Evolutionary conservation across 1,284 basidiomycete genomes (phyloP).

Genomic region (Schizophyllum amplum): DNA sequence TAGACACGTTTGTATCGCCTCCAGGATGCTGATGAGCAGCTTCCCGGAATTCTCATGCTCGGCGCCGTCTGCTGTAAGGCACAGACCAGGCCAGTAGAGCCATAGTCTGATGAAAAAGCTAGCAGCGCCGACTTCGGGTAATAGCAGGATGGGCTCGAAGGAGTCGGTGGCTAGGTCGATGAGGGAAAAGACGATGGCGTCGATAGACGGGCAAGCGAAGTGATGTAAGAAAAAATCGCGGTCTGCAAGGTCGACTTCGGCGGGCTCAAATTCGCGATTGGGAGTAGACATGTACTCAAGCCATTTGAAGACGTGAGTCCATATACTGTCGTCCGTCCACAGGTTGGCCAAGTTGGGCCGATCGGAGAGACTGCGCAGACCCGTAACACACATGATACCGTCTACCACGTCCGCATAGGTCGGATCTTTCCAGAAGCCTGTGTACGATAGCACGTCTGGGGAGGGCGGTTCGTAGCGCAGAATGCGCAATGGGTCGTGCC

Average conservation of each 20-base stretch:
- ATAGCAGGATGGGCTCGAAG: not conserved
- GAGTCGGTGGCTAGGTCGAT: not conserved
- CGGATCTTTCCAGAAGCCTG: not conserved
- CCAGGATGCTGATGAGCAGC: too few species aligned
- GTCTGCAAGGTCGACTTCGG: not conserved
- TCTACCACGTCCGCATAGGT: not conserved
- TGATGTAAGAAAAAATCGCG: not conserved
- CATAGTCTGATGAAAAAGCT: not conserved
- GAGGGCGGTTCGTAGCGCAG: not conserved
- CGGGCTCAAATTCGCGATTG: not conserved
- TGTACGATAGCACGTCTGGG: not conserved
- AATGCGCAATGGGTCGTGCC: not conserved
- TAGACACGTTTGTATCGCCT: too few species aligned
- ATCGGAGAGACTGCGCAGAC: not conserved
- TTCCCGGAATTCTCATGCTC: too few species aligned
- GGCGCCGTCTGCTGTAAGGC: not conserved
- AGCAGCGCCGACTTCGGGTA: not conserved
- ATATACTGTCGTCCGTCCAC: not conserved
- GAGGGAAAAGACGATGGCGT: not conserved
- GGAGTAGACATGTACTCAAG: not conserved
- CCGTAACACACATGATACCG: not conserved
- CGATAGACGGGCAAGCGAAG: not conserved
- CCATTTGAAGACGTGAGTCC: not conserved
- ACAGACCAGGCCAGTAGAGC: not conserved
- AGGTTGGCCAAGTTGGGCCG: not conserved